Percentiles rank a stretch among this genome's conserved stretches.
phyloP scores from a whole-genome alignment of 257 asterid species.

The Avicennia marina region DNA sequence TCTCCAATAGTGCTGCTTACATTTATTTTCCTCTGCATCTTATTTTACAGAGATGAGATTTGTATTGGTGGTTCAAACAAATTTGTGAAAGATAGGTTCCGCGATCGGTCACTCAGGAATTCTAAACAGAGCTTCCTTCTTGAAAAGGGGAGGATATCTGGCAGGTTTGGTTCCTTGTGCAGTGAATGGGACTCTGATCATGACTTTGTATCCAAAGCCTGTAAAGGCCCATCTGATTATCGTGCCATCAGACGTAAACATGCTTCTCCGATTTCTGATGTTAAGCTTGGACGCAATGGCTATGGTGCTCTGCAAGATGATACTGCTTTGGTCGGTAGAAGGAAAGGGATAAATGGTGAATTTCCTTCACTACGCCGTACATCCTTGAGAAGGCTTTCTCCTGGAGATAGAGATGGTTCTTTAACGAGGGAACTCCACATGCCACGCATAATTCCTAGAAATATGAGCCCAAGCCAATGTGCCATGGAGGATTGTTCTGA shows the following conservation, averaged over 20 bases:
- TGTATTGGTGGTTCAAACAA: slow-evolving; percentile 49
- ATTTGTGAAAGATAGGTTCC: slow-evolving; percentile 50
- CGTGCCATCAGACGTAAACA: slow-evolving; percentile 55
- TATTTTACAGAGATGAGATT: slow-evolving; percentile 54
- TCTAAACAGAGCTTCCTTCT: slow-evolving; percentile 48
- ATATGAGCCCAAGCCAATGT: slow-evolving; percentile 46
- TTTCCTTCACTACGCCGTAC: slow-evolving; percentile 40
- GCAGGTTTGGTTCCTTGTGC: slow-evolving; percentile 43
- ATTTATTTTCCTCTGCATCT: slow-evolving; percentile 18
- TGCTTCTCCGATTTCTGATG: slow-evolving; percentile 37
- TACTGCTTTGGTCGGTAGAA: slow-evolving; percentile 27
- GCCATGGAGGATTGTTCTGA: slow-evolving; percentile 36
- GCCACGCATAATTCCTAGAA: slow-evolving; percentile 46
- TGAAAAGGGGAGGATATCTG: slow-evolving; percentile 67
- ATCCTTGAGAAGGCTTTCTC: slow-evolving; percentile 51
- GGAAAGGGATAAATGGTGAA: slow-evolving; percentile 50
- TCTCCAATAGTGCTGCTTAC: slow-evolving; percentile 13
- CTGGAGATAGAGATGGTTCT: slow-evolving; percentile 52
- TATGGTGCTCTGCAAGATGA: slow-evolving; percentile 37
- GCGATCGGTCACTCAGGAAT: slow-evolving; percentile 51
- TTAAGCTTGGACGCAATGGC: slow-evolving; percentile 45
- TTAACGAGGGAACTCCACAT: slow-evolving; percentile 34
- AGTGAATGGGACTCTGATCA: slow-evolving; percentile 65
- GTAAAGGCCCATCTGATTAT: slow-evolving; percentile 42
- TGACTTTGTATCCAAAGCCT: slow-evolving; percentile 46